These are phyloP conservation scores for Wickerhamiella pararugosa DNA, from an alignment of 1,139 yeast species.

Conservation along the genomic window DNA sequence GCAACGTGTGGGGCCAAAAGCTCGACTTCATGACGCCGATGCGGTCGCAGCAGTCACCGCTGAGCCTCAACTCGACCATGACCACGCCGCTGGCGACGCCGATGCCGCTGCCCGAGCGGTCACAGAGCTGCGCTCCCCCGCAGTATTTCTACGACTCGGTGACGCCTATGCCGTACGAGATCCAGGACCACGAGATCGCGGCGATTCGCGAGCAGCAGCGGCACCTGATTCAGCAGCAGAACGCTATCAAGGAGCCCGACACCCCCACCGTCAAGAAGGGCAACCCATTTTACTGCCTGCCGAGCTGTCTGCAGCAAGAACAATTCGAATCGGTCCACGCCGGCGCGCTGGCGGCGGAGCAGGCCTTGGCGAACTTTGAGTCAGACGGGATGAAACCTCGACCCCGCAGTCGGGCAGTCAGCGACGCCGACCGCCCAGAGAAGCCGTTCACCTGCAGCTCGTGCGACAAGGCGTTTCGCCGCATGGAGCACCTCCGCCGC, in stretches of 20 bases:
- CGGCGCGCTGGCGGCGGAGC: slow-evolving; percentile 3
- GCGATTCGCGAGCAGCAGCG: background rate
- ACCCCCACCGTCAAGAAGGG: slow-evolving; percentile 13
- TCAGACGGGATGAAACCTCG: slow-evolving; percentile 1
- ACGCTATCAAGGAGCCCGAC: background rate
- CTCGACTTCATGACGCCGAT: slow-evolving; percentile 6
- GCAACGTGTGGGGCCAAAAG: slow-evolving; percentile 6
- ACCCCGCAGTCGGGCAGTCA: background rate
- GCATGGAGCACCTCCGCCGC: slow-evolving; percentile 86
- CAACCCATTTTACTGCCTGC: slow-evolving; percentile 25
- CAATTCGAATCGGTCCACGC: background rate
- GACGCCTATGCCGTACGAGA: background rate
- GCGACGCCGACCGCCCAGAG: slow-evolving; percentile 8
- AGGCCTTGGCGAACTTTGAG: slow-evolving; percentile 4
- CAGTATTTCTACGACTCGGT: slow-evolving; percentile 5
- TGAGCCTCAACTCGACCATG: slow-evolving; percentile 11
- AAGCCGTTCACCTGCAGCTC: slow-evolving; percentile 51
- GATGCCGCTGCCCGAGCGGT: background rate
- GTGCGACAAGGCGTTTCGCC: slow-evolving; percentile 65
- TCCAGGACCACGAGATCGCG: too few relatives aligned
- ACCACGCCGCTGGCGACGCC: slow-evolving; percentile 12
- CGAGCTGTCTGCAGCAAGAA: slow-evolving; percentile 19
- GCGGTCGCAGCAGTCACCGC: slow-evolving; percentile 10
- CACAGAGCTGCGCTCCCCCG: slow-evolving; percentile 3
- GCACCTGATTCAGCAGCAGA: background rate